These are phyloP conservation scores for Trametes polyzona DNA, from an alignment of 1,284 basidiomycete genomes.

Conservation along the genomic window DNA sequence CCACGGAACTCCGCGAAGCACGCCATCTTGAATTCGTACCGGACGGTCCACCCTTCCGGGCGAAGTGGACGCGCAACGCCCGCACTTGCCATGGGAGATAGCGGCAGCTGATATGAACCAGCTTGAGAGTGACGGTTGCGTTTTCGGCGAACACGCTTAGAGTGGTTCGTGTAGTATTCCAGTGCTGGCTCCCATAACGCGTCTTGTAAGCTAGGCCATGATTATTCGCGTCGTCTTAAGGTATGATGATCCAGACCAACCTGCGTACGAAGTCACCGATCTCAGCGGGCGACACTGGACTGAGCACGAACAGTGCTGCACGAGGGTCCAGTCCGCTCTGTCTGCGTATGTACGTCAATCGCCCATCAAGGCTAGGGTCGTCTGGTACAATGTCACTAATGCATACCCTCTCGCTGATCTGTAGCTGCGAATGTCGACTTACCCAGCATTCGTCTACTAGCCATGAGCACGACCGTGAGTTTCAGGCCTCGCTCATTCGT, in stretches of 20 bases:
- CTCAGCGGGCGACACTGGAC: conserved; percentile 83
- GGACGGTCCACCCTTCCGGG: conserved; percentile 92
- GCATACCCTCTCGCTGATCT: background rate
- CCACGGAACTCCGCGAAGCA: conserved; percentile 94
- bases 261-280: conserved; percentile 85
- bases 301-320: conserved; percentile 92
- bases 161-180: conserved; percentile 93
- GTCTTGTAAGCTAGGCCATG: conserved; percentile 69
- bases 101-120: conserved; percentile 49
- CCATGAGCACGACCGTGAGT: conserved; percentile 93
- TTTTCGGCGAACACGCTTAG: conserved; percentile 89
- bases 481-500: conserved; percentile 90
- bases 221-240: background rate
- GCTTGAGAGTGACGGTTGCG: conserved; percentile 75
- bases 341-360: conserved; percentile 85
- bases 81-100: conserved; percentile 48
- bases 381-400: conserved; percentile 48
- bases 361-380: conserved; percentile 79
- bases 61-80: conserved; percentile 62
- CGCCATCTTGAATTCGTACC: conserved; percentile 97
- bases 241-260: conserved; percentile 45
- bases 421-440: conserved; percentile 26
- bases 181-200: conserved; percentile 87
- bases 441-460: conserved; percentile 84
- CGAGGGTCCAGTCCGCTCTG: conserved; percentile 89